Evolutionary conservation across 495 filamentous ascomycete genomes (phyloP).

Genomic region (Penicillium daleae): DNA sequence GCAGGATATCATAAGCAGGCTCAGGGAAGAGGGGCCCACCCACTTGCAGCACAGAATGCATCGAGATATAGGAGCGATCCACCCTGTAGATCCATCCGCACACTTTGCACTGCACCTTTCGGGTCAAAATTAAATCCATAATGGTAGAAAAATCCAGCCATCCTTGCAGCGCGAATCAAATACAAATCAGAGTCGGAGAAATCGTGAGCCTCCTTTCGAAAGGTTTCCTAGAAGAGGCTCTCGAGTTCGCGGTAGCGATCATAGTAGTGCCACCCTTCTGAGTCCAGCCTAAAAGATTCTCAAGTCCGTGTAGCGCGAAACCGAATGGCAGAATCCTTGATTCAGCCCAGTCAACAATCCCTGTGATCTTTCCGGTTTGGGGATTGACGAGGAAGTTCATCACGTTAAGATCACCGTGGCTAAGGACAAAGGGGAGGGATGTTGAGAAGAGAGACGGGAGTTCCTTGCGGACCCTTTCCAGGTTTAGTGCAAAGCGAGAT

Average conservation of each 20-base stretch:
- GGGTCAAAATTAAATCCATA: constrained; percentile 28
- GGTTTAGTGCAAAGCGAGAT: constrained; percentile 18
- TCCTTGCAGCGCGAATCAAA: constrained; percentile 20
- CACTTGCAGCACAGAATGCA: constrained; percentile 28
- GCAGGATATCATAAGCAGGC: too few relatives aligned
- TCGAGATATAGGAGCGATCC: constrained; percentile 23
- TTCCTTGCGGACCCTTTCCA: constrained; percentile 22
- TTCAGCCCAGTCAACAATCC: constrained; percentile 53
- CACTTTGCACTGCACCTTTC: constrained; percentile 17
- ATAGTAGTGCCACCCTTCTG: constrained; percentile 44
- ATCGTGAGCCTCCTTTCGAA: constrained; percentile 20
- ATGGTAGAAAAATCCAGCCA: constrained; percentile 25
- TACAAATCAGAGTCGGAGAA: constrained; percentile 21
- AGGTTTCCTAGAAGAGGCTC: constrained; percentile 31
- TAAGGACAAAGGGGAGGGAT: constrained; percentile 46
- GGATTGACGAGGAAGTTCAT: constrained; percentile 51
- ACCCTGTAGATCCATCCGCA: constrained; percentile 16
- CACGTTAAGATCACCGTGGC: constrained; percentile 49
- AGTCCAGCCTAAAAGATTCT: constrained; percentile 44
- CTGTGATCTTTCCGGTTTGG: constrained; percentile 43
- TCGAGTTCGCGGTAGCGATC: constrained; percentile 23
- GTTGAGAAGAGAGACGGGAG: constrained; percentile 36
- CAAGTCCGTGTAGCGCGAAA: constrained; percentile 44
- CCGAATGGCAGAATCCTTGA: constrained; percentile 51
- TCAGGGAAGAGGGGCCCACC: constrained; percentile 16